These are phyloP conservation scores for Paramyrothecium roridum DNA, from an alignment of 2,329 filamentous ascomycete genomes.

Conservation along the genomic window DNA sequence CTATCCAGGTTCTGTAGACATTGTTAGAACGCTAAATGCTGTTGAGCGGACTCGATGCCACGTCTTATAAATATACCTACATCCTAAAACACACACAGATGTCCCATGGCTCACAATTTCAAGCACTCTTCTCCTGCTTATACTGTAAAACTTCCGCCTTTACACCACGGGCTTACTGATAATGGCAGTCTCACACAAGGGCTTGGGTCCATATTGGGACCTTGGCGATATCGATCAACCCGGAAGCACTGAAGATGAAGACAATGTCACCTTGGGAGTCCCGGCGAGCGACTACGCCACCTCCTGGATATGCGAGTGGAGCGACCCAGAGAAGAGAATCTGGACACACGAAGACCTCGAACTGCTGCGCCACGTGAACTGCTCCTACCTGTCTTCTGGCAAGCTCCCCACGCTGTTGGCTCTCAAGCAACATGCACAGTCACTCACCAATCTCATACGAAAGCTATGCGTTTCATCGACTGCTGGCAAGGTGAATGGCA, in stretches of 20 bases:
- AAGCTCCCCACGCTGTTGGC: constrained; percentile 51
- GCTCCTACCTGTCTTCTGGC: constrained; percentile 54
- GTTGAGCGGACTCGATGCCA: too few relatives aligned
- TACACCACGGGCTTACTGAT: too few relatives aligned
- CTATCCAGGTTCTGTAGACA: too few relatives aligned
- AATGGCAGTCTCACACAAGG: too few relatives aligned
- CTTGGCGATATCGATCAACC: background rate
- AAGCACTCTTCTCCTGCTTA: too few relatives aligned
- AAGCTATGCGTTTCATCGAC: constrained; percentile 37
- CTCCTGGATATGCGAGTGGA: constrained; percentile 20
- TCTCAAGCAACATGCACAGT: constrained; percentile 59
- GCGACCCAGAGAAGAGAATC: constrained; percentile 16
- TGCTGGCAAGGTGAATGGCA: constrained; percentile 4
- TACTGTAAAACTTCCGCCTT: too few relatives aligned
- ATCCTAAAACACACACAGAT: too few relatives aligned
- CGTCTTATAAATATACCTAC: too few relatives aligned
- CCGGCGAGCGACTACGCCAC: constrained; percentile 21
- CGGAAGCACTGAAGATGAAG: background rate
- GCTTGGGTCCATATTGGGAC: background rate
- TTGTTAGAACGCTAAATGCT: too few relatives aligned
- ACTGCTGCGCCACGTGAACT: constrained; percentile 46
- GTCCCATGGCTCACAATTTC: too few relatives aligned
- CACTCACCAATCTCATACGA: constrained; percentile 51
- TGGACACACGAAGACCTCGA: constrained; percentile 13
- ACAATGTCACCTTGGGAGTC: constrained; percentile 4